phyloP scores from a whole-genome alignment of 1,284 basidiomycete species.

The Cryptococcus sp. region DNA sequence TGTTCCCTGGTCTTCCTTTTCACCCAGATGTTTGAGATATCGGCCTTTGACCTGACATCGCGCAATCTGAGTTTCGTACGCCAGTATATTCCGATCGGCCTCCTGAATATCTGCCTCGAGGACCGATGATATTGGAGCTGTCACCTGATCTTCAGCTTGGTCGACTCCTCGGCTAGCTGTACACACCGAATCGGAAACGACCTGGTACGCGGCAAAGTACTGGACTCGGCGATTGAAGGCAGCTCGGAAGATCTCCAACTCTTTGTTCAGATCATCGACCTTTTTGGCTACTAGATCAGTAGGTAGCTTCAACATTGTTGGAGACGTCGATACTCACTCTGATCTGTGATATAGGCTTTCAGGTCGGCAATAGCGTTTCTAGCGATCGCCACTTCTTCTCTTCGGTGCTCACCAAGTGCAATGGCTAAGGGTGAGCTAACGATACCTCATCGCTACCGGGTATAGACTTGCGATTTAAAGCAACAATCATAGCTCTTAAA shows the following conservation, averaged over 20 bases:
- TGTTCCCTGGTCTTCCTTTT: conserved; percentile 11
- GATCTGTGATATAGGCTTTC: conserved; percentile 19
- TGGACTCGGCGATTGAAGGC: conserved; percentile 41
- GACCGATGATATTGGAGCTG: conserved; percentile 22
- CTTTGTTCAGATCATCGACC: conserved; percentile 37
- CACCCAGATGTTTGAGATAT: conserved; percentile 33
- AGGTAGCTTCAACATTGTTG: not conserved
- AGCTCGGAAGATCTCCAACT: conserved; percentile 38
- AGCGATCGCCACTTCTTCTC: conserved; percentile 26
- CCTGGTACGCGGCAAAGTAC: conserved; percentile 44
- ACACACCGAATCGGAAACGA: conserved; percentile 42
- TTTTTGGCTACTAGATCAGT: conserved; percentile 14
- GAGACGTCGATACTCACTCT: conserved; percentile 14
- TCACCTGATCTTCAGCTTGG: conserved; percentile 10
- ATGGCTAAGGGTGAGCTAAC: conserved; percentile 8
- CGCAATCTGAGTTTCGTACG: conserved; percentile 25
- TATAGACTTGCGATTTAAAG: conserved; percentile 31
- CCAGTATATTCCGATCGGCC: conserved; percentile 11
- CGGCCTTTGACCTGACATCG: conserved; percentile 29
- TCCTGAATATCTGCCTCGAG: conserved; percentile 17
- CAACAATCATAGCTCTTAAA: conserved; percentile 36
- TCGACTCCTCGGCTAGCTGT: not conserved
- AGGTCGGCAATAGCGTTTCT: conserved; percentile 8
- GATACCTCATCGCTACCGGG: no score
- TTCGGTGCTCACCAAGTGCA: conserved; percentile 13